Conservation (phyloP, 352 stramenopile species). For the Phytophthora kernoviae region DNA sequence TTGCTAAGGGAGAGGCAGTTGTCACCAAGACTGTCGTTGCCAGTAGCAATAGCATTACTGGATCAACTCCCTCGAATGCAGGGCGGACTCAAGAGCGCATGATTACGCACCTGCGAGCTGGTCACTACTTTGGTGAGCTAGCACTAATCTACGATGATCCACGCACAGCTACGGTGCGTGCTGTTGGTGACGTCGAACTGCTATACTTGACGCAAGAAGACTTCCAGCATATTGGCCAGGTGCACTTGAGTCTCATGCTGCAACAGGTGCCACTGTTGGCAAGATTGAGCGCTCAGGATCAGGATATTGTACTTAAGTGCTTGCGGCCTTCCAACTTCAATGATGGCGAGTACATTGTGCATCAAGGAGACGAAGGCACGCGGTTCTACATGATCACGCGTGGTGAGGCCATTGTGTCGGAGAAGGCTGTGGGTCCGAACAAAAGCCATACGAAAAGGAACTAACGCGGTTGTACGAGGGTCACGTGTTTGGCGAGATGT, state of each 20-base stretch:
- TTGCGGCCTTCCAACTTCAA: slow-evolving; percentile 85
- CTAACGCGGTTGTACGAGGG: slow-evolving; percentile 86
- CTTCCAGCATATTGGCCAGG: slow-evolving; percentile 87
- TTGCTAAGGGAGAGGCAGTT: slow-evolving; percentile 86
- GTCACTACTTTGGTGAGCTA: slow-evolving; percentile 94
- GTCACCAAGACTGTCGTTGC: slow-evolving; percentile 73
- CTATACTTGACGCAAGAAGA: slow-evolving; percentile 88
- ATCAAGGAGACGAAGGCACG: slow-evolving; percentile 87
- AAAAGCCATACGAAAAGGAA: slow-evolving; percentile 72
- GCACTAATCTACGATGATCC: slow-evolving; percentile 93
- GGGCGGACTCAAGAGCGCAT: slow-evolving; percentile 74
- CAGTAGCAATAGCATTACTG: slow-evolving; percentile 39
- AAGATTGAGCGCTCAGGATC: slow-evolving; percentile 68
- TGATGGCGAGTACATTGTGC: slow-evolving; percentile 89
- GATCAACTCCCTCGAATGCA: slow-evolving; percentile 31
- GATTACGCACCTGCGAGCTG: slow-evolving; percentile 89
- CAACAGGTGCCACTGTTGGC: slow-evolving; percentile 85
- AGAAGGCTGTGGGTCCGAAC: slow-evolving; percentile 51
- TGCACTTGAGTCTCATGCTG: slow-evolving; percentile 88
- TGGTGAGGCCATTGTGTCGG: slow-evolving; percentile 82
- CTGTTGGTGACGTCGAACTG: slow-evolving; percentile 79
- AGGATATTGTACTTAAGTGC: slow-evolving; percentile 83
- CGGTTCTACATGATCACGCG: slow-evolving; percentile 92
- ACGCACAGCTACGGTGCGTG: slow-evolving; percentile 79
- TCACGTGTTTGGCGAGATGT: slow-evolving; percentile 91